Evolutionary conservation across 495 filamentous ascomycete species (phyloP).

Genomic region (Tirmania nivea): DNA sequence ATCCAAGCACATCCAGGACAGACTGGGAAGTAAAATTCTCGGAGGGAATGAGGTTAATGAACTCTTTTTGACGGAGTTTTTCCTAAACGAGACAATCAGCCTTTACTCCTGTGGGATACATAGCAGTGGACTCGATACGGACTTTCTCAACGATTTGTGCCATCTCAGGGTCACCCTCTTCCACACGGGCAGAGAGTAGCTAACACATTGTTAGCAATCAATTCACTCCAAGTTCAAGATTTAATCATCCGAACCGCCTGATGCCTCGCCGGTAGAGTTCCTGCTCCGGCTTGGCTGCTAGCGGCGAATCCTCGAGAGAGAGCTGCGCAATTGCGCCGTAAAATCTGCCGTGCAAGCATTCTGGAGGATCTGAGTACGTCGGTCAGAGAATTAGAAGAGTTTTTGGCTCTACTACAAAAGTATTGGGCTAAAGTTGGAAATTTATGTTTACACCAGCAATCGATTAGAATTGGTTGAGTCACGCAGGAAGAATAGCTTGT

Average conservation of each 20-base stretch:
- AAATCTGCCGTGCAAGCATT: background rate
- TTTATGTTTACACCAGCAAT: too few species aligned
- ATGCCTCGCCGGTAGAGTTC: background rate
- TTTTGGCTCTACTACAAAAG: too few species aligned
- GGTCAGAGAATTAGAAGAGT: background rate
- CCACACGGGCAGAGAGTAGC: conserved; percentile 57
- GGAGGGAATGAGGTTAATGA: conserved; percentile 95
- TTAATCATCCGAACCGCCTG: background rate
- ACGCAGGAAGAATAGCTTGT: too few species aligned
- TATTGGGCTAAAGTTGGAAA: too few species aligned
- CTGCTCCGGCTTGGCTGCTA: background rate
- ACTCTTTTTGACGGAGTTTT: conserved; percentile 85
- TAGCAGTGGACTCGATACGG: background rate
- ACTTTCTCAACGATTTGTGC: conserved; percentile 82
- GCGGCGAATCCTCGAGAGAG: background rate
- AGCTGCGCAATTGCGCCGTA: too few species aligned
- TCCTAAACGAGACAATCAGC: conserved; percentile 34
- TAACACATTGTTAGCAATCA: conserved; percentile 19
- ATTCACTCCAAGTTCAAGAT: background rate
- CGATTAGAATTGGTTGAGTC: too few species aligned
- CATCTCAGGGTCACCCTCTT: conserved; percentile 70
- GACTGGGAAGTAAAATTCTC: conserved; percentile 98
- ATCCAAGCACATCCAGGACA: conserved; percentile 86
- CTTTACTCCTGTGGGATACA: background rate
- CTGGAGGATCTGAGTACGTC: background rate